phyloP scores from a whole-genome alignment of 352 stramenopile species.

The Globisporangium okanoganense region DNA sequence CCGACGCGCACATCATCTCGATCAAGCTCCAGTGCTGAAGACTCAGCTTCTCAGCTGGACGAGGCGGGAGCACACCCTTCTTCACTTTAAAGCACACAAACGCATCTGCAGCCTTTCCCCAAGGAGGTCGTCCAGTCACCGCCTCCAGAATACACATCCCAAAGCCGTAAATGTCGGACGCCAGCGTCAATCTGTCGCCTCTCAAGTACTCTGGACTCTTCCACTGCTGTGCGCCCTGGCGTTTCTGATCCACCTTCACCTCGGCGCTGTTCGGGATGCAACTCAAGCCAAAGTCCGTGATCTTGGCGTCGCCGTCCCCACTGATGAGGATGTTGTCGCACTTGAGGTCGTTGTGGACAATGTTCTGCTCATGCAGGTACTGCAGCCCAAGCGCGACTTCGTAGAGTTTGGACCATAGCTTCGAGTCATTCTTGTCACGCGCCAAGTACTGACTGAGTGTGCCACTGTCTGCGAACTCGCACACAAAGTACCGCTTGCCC shows the following conservation, averaged over 20 bases:
- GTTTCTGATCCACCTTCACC: background rate
- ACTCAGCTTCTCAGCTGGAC: background rate
- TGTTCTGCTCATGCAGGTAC: too few species aligned
- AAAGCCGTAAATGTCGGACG: constrained; percentile 14
- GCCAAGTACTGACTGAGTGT: constrained; percentile 1
- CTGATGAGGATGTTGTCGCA: constrained; percentile 17
- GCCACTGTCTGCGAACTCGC: background rate
- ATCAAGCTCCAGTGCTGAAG: constrained; percentile 6
- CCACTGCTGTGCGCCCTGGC: constrained; percentile 1
- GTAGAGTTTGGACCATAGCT: constrained; percentile 17
- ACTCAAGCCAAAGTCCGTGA: constrained; percentile 21
- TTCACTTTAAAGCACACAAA: background rate
- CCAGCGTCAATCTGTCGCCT: constrained; percentile 1
- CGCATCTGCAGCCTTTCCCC: background rate
- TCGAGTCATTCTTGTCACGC: constrained; percentile 23
- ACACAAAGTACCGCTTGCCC: constrained; percentile 1
- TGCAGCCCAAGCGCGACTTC: constrained; percentile 17
- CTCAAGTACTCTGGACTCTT: background rate
- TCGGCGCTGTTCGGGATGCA: background rate
- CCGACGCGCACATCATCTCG: too few species aligned
- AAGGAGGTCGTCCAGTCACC: constrained; percentile 1
- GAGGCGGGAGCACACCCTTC: background rate
- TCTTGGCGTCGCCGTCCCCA: constrained; percentile 18
- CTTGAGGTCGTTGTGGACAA: constrained; percentile 24
- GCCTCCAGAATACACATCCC: constrained; percentile 16